phyloP scores from a whole-genome alignment of 345 rosid species.

The Eucalyptus curtisii region DNA sequence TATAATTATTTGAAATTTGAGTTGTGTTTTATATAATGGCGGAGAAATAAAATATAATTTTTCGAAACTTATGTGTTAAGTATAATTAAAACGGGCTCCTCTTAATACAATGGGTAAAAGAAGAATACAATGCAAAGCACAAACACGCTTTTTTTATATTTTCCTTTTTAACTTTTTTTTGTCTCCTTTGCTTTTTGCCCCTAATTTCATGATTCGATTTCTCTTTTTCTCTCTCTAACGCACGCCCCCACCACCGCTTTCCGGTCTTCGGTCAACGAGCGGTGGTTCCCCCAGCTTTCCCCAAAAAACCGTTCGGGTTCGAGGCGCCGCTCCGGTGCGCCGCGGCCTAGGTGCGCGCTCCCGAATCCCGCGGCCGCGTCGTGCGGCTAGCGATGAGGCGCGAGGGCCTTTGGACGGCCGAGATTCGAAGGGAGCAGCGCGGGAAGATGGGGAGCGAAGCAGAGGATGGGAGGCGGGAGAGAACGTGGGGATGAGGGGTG shows the following conservation, averaged over 20 bases:
- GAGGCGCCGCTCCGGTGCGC: neutral
- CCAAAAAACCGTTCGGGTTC: neutral
- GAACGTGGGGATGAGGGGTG: neutral
- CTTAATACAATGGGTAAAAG: neutral
- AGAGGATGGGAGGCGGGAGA: neutral
- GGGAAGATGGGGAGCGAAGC: neutral
- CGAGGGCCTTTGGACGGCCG: neutral
- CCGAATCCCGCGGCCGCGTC: neutral
- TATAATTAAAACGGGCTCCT: neutral
- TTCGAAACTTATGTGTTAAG: neutral
- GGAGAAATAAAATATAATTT: neutral
- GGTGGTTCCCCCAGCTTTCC: neutral
- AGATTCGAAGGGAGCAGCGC: neutral
- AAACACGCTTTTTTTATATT: neutral
- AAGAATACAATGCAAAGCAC: neutral
- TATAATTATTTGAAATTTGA: neutral
- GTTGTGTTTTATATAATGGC: neutral
- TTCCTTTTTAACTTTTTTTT: neutral
- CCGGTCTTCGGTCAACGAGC: neutral
- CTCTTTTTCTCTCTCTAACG: neutral
- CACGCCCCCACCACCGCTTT: neutral
- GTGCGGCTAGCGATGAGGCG: neutral
- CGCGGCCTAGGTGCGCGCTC: neutral
- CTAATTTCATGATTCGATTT: neutral
- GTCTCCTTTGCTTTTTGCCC: neutral